These are phyloP conservation scores for Thelonectria blattea DNA, from an alignment of 2,329 filamentous ascomycete genomes.

Conservation along the genomic window DNA sequence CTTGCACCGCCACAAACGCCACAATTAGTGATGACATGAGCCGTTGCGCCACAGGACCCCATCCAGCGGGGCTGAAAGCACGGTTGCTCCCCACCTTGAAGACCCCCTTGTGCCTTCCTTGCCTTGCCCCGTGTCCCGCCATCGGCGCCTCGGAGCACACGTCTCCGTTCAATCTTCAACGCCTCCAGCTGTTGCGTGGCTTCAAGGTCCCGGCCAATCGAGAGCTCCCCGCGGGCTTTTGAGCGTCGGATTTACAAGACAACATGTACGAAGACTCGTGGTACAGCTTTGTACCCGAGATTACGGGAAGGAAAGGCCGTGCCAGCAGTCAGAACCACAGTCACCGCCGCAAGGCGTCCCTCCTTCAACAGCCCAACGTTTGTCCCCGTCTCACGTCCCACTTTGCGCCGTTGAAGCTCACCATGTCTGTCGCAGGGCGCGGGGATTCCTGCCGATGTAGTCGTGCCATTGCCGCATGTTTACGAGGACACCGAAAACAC, in stretches of 20 bases:
- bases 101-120: constrained; percentile 3
- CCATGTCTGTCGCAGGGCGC: constrained; percentile 52
- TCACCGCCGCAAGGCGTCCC: constrained; percentile 71
- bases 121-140: constrained; percentile 23
- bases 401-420: constrained; percentile 35
- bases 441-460: constrained; percentile 56
- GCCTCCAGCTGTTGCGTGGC: constrained; percentile 35
- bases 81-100: constrained; percentile 20
- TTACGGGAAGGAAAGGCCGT: constrained; percentile 57
- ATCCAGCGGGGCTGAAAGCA: constrained; percentile 20
- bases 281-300: constrained; percentile 77
- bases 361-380: constrained; percentile 71
- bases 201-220: constrained; percentile 33
- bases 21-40: neutral
- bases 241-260: constrained; percentile 28
- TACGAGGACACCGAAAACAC: constrained; percentile 62
- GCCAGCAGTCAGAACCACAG: constrained; percentile 52
- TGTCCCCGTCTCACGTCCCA: constrained; percentile 19
- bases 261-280: constrained; percentile 84
- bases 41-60: constrained; percentile 24
- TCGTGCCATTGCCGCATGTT: constrained; percentile 63
- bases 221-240: constrained; percentile 18
- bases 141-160: constrained; percentile 41
- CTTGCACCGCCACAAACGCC: constrained; percentile 13
- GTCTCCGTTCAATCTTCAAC: constrained; percentile 38